Base-by-base conservation (phyloP, 1,284 basidiomycete species). In the Apiotrichum gracile region DNA sequence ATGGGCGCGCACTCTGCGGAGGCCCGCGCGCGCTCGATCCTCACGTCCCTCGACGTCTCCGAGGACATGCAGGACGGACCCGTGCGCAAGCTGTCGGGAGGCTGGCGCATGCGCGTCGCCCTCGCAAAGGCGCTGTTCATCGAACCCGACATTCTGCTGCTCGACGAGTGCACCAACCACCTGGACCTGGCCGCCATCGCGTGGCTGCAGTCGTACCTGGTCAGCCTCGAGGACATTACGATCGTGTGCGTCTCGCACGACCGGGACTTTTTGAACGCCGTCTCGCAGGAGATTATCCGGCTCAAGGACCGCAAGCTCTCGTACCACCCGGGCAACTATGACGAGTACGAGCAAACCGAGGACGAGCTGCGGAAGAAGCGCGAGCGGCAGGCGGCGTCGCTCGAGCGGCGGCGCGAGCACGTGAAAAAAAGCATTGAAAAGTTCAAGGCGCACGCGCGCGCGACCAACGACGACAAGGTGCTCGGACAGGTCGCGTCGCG, bases 241-340 rank as follows among this genome's bases (percentile, higher is more conserved):
- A 73, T 87, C 12, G 78, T 88, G 26, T 74, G 78, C 50, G 75
- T 85, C 24, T 83, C 85, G 0, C 87, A 88, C 68, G 86, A 88
- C 64, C 82, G 83, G 44, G 81, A 81, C 27, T 88, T 89, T 64
- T 74, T 85, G 21, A 82, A 86, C 62, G 74, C 77, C 22, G 78
- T 86, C 40, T 80, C 81, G 0, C 80, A 86, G n/a, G 83, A 87
- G 64, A 81, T 83, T 0, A 81, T 88, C 51, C 78, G 83, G 19
- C 78, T 88, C 35, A 80, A 83, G 22, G 76, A 83, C 51, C 75
- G 78, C 51, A 76, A 72, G 17, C 77, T 89, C 3, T 68, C 76
- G 13, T 84, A 85, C 61, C 57, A 59, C 31, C 57, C 57, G 5
- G 57, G 57, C 45, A 59, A 59, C 54, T 59, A 59, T 13, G 57